Evolutionary conservation across 2,329 filamentous ascomycete species (phyloP).

Genomic region (Grosmannia penicillata): DNA sequence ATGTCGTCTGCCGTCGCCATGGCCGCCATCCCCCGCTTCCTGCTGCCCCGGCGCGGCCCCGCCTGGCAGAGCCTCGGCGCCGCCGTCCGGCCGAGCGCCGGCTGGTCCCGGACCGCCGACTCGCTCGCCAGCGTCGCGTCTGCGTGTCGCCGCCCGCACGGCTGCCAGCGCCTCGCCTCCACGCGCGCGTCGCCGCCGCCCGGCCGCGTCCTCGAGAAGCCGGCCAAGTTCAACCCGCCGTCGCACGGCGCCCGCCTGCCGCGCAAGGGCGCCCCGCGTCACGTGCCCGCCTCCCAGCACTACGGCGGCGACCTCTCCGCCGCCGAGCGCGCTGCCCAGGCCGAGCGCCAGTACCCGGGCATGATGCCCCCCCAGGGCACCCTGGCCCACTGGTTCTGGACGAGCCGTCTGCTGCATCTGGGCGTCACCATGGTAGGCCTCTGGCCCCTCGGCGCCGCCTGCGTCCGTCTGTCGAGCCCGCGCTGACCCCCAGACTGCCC

Average conservation of each 20-base stretch:
- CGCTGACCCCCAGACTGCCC: constrained; percentile 35
- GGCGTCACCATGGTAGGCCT: constrained; percentile 61
- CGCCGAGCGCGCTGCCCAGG: constrained; percentile 51
- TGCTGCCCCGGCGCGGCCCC: constrained; percentile 46
- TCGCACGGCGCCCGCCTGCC: constrained; percentile 66
- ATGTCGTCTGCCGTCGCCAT: constrained; percentile 8
- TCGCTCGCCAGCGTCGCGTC: too few relatives aligned
- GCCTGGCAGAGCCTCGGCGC: constrained; percentile 29
- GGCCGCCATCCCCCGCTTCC: constrained; percentile 49
- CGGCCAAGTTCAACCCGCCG: constrained; percentile 78
- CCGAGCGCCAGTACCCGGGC: constrained; percentile 64
- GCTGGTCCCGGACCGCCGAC: too few relatives aligned
- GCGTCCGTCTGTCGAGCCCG: too few relatives aligned
- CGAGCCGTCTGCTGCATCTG: constrained; percentile 60
- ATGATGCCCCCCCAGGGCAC: constrained; percentile 76
- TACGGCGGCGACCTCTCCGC: constrained; percentile 61
- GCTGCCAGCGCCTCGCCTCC: not conserved
- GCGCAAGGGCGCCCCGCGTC: constrained; percentile 25
- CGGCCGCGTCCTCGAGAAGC: constrained; percentile 62
- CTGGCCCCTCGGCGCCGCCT: not conserved
- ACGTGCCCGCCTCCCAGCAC: constrained; percentile 38
- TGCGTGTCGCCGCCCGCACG: not conserved
- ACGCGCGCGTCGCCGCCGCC: constrained; percentile 16
- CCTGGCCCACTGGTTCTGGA: constrained; percentile 73
- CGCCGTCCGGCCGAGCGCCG: too few relatives aligned